Conservation (phyloP, 306 rosid species). For the Amphicarpaea edgeworthii region DNA sequence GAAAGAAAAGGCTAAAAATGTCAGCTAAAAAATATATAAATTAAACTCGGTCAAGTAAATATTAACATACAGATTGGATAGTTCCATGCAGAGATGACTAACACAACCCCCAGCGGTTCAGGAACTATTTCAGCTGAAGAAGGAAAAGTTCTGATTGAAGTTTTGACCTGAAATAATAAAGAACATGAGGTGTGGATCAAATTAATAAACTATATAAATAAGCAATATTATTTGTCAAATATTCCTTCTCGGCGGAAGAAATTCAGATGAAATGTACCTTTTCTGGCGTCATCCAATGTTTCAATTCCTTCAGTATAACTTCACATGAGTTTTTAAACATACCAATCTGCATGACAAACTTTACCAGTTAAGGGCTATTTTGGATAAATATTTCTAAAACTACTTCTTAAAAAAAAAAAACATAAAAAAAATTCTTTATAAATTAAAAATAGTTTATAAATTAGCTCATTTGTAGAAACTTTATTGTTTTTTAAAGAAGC, state of each 20-base stretch:
- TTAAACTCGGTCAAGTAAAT: constrained; percentile 6
- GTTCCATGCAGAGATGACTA: constrained; percentile 93
- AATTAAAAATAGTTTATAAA: too few relatives aligned
- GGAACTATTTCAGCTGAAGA: constrained; percentile 93
- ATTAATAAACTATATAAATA: not conserved
- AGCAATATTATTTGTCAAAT: not conserved
- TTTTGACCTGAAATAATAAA: constrained; percentile 66
- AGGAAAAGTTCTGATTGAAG: constrained; percentile 78
- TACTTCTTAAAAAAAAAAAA: too few relatives aligned
- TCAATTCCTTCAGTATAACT: constrained; percentile 61
- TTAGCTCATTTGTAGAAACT: too few relatives aligned
- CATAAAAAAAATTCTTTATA: too few relatives aligned
- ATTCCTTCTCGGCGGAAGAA: constrained; percentile 16
- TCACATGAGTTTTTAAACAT: constrained; percentile 73
- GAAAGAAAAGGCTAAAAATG: not conserved
- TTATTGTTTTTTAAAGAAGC: too few relatives aligned
- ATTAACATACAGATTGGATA: constrained; percentile 85
- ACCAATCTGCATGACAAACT: constrained; percentile 63
- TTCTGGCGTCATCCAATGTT: constrained; percentile 82
- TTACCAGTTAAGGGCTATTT: constrained; percentile 31
- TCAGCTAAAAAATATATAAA: constrained; percentile 21
- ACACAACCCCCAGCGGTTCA: constrained; percentile 87
- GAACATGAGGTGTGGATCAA: constrained; percentile 27
- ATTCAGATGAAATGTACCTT: constrained; percentile 59
- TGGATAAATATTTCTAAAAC: too few relatives aligned